These are phyloP conservation scores for Heliamphora exappendiculata DNA, from an alignment of 148 eudicot genomes.

Conservation along the genomic window DNA sequence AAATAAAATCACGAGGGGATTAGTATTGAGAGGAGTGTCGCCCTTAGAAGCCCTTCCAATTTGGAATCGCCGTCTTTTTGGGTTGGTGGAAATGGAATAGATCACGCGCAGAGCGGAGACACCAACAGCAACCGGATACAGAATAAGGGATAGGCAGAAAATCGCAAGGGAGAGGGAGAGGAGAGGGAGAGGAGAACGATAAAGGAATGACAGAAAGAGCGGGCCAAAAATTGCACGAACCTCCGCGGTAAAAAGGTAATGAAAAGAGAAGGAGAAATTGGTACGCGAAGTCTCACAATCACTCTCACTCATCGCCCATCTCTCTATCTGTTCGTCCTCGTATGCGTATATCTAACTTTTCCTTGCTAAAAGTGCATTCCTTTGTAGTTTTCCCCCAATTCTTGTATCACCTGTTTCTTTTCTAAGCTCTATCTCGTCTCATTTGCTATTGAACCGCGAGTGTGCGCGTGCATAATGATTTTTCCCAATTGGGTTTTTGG, in stretches of 20 bases:
- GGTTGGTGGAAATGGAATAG: no score
- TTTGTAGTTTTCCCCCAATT: slow-evolving; percentile 3
- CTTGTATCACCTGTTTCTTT: background rate
- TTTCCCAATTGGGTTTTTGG: slow-evolving; percentile 2
- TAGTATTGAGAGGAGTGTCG: no score
- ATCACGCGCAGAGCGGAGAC: no score
- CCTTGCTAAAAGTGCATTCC: background rate
- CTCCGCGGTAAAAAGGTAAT: slow-evolving; percentile 2
- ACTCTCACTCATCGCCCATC: background rate
- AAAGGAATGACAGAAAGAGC: no score
- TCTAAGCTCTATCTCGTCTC: background rate
- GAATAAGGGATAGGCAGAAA: no score
- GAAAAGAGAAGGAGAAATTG: background rate
- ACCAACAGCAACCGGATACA: no score
- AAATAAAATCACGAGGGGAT: no score
- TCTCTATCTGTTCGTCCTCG: background rate
- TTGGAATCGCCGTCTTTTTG: no score
- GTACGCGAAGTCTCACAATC: background rate
- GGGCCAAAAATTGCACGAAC: no score
- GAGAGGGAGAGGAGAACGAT: no score
- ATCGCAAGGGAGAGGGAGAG: no score
- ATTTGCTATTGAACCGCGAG: background rate
- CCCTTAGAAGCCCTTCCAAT: no score
- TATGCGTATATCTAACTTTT: background rate
- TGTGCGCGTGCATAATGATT: background rate